Conservation (phyloP, 345 rosid genomes). For the Eucalyptus virginea region DNA sequence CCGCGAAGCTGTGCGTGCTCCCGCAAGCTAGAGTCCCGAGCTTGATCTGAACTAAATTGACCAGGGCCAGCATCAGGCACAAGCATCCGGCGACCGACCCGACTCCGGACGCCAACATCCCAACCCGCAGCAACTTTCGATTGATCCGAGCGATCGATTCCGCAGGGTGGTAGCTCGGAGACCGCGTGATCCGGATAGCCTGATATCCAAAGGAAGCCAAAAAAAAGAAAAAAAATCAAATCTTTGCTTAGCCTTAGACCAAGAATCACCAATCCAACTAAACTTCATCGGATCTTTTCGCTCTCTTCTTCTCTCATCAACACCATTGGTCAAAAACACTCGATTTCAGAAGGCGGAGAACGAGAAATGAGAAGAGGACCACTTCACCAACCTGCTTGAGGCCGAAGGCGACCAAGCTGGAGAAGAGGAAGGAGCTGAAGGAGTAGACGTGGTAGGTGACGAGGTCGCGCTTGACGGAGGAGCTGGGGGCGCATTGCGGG, state of each 20-base stretch:
- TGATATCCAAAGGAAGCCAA: background rate
- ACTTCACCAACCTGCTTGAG: conserved; percentile 31
- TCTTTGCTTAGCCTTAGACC: background rate
- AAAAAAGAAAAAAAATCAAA: background rate
- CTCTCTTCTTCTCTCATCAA: background rate
- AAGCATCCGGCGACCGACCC: conserved; percentile 68
- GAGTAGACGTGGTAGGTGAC: conserved; percentile 85
- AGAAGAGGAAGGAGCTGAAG: conserved; percentile 70
- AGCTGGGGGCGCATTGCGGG: conserved; percentile 27
- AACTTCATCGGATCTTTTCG: background rate
- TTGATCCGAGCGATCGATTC: conserved; percentile 23
- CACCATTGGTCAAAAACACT: background rate
- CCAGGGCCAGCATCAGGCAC: conserved; percentile 66
- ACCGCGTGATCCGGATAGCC: conserved; percentile 43
- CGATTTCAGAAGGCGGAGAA: background rate
- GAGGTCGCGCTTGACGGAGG: conserved; percentile 37
- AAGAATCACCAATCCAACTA: background rate
- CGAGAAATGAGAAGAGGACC: background rate
- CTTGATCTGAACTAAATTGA: conserved; percentile 73
- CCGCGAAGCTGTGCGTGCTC: conserved; percentile 51
- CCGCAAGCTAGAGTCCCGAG: conserved; percentile 67
- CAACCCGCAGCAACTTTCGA: conserved; percentile 46
- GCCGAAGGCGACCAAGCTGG: conserved; percentile 68
- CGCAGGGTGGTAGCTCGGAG: background rate
- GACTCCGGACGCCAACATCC: conserved; percentile 60